Conservation (phyloP, 371 early-diverging fungal species). For the Mortierella sp. region DNA sequence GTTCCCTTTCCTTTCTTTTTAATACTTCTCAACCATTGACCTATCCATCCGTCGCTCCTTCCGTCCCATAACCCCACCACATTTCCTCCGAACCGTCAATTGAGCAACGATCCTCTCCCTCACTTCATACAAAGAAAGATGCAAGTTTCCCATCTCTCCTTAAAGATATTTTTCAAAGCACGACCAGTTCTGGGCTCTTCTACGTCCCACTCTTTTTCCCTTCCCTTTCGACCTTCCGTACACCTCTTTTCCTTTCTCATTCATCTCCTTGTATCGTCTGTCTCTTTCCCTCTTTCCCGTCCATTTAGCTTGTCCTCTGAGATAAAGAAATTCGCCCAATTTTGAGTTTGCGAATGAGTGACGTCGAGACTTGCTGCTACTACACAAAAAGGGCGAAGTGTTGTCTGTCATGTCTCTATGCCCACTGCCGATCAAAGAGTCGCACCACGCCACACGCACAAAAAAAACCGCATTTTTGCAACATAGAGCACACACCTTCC, state of each 20-base stretch:
- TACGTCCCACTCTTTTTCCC: background rate
- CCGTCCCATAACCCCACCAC: background rate
- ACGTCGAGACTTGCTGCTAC: background rate
- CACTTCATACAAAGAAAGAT: too few species aligned
- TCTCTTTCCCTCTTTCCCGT: background rate
- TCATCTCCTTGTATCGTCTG: too few species aligned
- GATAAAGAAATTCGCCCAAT: conserved; percentile 6
- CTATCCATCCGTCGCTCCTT: background rate
- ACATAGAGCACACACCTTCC: background rate
- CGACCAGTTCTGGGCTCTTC: conserved; percentile 6
- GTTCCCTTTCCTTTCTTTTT: background rate
- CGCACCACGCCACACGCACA: background rate
- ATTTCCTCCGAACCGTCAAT: background rate
- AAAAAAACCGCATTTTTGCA: background rate
- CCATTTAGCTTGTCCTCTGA: background rate
- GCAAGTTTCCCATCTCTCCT: background rate
- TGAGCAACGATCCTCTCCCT: background rate
- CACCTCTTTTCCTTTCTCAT: background rate
- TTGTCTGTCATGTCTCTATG: background rate
- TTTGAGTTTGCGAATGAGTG: conserved; percentile 3
- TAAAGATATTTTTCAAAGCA: background rate
- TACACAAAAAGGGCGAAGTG: conserved; percentile 2
- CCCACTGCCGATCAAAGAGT: background rate
- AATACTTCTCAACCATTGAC: background rate
- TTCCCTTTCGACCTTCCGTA: background rate